These are phyloP conservation scores for Perkinsus olseni DNA, from an alignment of 169 alveolate genomes.

Conservation along the genomic window DNA sequence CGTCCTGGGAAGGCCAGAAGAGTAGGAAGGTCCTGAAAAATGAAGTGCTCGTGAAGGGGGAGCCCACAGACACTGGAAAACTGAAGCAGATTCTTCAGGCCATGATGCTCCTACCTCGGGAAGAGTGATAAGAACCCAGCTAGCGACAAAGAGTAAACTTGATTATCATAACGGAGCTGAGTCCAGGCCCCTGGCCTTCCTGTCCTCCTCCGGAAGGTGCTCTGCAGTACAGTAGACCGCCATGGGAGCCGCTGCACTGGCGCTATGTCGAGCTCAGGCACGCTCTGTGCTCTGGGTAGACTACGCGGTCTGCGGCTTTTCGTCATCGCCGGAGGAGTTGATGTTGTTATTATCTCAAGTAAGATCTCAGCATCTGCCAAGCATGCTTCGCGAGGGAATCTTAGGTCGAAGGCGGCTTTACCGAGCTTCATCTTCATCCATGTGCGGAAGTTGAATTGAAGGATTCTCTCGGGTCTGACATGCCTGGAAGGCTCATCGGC, in stretches of 20 bases:
- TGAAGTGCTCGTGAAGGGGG: neutral
- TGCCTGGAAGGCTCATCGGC: neutral
- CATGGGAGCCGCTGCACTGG: neutral
- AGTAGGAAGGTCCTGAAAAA: neutral
- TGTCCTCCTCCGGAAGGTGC: neutral
- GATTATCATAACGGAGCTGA: neutral
- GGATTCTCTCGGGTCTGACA: neutral
- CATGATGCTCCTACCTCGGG: neutral
- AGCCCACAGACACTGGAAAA: too few species aligned
- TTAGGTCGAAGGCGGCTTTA: neutral
- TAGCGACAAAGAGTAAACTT: neutral
- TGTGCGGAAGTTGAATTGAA: neutral
- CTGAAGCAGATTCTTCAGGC: too few species aligned
- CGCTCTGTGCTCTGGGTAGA: neutral
- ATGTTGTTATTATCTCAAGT: neutral
- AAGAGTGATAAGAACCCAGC: neutral
- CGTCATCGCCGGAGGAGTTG: neutral
- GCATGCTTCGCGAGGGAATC: neutral
- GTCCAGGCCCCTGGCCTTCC: neutral
- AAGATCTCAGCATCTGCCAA: neutral
- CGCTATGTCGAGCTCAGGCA: neutral
- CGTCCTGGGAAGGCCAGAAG: neutral
- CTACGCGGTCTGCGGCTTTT: neutral
- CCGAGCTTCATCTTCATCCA: neutral
- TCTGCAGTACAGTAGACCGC: neutral